Conservation (phyloP, 257 asterid genomes). For the Gynochthodes officinalis region DNA sequence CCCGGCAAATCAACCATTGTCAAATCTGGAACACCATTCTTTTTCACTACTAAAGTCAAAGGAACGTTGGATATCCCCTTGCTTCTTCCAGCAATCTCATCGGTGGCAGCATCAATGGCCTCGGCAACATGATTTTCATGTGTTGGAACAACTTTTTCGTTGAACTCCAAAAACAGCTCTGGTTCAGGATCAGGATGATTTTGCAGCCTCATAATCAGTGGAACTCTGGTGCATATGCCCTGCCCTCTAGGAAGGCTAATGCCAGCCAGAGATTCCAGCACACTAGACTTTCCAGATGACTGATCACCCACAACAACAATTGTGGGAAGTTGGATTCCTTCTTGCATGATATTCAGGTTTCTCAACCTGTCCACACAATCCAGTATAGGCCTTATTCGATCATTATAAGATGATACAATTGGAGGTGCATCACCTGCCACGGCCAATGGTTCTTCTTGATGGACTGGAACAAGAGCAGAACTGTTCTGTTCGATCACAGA, state of each 20-base stretch:
- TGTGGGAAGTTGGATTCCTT: constrained; percentile 22
- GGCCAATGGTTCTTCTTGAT: background rate
- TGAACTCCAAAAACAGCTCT: background rate
- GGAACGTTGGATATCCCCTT: constrained; percentile 17
- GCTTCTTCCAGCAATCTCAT: constrained; percentile 14
- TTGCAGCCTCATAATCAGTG: constrained; percentile 22
- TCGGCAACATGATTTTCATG: constrained; percentile 2
- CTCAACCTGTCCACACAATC: constrained; percentile 16
- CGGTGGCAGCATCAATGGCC: constrained; percentile 1
- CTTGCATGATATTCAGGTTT: constrained; percentile 18
- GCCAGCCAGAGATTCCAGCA: constrained; percentile 18
- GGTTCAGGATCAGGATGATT: constrained; percentile 1
- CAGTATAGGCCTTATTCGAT: background rate
- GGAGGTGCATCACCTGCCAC: background rate
- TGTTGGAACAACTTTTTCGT: background rate
- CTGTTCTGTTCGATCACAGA: background rate
- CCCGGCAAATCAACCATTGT: constrained; percentile 26
- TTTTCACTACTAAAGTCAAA: constrained; percentile 7
- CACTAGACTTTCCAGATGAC: constrained; percentile 20
- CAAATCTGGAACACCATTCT: constrained; percentile 11
- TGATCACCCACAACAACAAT: constrained; percentile 27
- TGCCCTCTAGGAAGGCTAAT: constrained; percentile 23
- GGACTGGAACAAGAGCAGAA: background rate
- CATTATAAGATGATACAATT: constrained; percentile 1
- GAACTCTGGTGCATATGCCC: constrained; percentile 21